Evolutionary conservation across 257 asterid species (phyloP).

Genomic region (Avicennia marina): DNA sequence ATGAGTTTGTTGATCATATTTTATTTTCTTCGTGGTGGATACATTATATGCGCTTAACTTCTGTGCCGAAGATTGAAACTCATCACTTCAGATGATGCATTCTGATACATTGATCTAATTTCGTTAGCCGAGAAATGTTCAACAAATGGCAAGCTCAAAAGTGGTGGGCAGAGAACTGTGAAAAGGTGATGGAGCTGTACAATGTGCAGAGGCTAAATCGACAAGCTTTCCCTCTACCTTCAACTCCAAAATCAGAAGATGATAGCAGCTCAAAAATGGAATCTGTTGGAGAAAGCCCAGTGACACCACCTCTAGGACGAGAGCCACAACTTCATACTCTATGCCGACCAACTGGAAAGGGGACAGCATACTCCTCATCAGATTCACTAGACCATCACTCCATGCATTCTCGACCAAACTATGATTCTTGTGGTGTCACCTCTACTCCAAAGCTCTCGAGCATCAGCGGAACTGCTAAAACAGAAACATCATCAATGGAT

Average conservation of each 20-base stretch:
- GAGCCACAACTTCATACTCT: slow-evolving; percentile 52
- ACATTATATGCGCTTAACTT: no score
- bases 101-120: not conserved
- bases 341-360: slow-evolving; percentile 30
- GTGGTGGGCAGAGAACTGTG: slow-evolving; percentile 73
- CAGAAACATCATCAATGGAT: slow-evolving; percentile 29
- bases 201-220: slow-evolving; percentile 59
- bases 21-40: no score
- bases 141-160: slow-evolving; percentile 68
- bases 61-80: no score
- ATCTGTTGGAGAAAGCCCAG: slow-evolving; percentile 49
- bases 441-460: slow-evolving; percentile 69
- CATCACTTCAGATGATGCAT: not conserved
- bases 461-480: slow-evolving; percentile 26
- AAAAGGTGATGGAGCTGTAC: slow-evolving; percentile 68
- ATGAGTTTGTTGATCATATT: no score
- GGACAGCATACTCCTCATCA: slow-evolving; percentile 43
- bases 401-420: no score
- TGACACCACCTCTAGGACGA: slow-evolving; percentile 53
- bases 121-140: slow-evolving; percentile 52
- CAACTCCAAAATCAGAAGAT: slow-evolving; percentile 56
- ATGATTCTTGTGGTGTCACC: slow-evolving; percentile 38
- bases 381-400: slow-evolving; percentile 46
- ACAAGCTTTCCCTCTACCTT: slow-evolving; percentile 59
- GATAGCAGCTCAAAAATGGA: slow-evolving; percentile 50